A percentile compares a stretch with the other conserved stretches of the same genome.
Conservation (phyloP, 148 eudicot species). For the Amaranthus palmeri region DNA sequence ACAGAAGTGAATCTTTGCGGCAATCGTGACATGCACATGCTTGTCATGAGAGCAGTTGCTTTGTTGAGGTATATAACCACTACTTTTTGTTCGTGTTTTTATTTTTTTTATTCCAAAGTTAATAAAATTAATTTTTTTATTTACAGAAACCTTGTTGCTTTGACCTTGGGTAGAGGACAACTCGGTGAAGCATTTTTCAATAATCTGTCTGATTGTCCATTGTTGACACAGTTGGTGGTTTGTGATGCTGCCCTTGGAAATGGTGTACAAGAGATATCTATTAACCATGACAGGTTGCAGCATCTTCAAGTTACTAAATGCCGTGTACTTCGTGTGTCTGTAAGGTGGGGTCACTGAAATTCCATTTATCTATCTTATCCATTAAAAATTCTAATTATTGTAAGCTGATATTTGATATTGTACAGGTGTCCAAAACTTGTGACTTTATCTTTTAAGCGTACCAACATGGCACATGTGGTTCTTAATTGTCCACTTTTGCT, state of each 20-base stretch:
- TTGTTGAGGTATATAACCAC: slow-evolving; percentile 48
- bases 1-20: slow-evolving; percentile 65
- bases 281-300: slow-evolving; percentile 68
- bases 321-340: slow-evolving; percentile 74
- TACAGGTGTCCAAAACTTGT: slow-evolving; percentile 86
- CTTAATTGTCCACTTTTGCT: slow-evolving; percentile 87
- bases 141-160: slow-evolving; percentile 69
- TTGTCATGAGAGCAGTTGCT: slow-evolving; percentile 68
- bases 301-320: slow-evolving; percentile 80
- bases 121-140: slow-evolving; percentile 9
- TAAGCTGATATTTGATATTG: slow-evolving; percentile 19
- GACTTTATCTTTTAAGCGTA: slow-evolving; percentile 80
- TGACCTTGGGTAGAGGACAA: slow-evolving; percentile 74
- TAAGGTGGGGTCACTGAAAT: slow-evolving; percentile 45
- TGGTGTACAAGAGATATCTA: slow-evolving; percentile 78
- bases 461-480: slow-evolving; percentile 86
- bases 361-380: not conserved
- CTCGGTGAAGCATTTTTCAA: slow-evolving; percentile 73
- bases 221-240: slow-evolving; percentile 62
- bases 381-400: not conserved
- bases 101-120: no score
- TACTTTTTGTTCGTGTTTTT: no score
- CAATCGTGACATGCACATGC: slow-evolving; percentile 49
- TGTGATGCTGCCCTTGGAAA: slow-evolving; percentile 79
- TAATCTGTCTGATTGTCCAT: slow-evolving; percentile 59